A percentile compares a stretch with the other conserved stretches of the same genome.
Evolutionary conservation across 163 green algal species (phyloP).

Genomic region (Chlorella variabilis): DNA sequence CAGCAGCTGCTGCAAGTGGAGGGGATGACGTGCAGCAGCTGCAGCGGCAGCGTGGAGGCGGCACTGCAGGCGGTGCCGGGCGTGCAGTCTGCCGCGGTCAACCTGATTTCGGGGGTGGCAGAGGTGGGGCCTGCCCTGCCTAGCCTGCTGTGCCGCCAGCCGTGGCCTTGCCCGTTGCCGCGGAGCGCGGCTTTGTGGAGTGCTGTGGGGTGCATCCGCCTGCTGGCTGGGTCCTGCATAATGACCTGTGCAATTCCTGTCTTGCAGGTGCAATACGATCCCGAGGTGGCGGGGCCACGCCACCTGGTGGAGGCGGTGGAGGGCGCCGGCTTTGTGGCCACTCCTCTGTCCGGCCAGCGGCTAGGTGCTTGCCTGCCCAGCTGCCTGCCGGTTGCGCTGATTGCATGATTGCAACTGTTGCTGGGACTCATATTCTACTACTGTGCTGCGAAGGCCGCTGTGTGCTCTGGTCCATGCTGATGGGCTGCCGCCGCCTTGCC

Average conservation of each 20-base stretch:
- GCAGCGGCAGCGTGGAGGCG: slow-evolving; percentile 62
- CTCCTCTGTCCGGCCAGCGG: slow-evolving; percentile 29
- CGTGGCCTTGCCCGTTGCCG: too few relatives aligned
- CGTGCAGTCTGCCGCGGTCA: slow-evolving; percentile 53
- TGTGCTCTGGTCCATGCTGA: too few relatives aligned
- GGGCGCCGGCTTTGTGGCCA: slow-evolving; percentile 76
- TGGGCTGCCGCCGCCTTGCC: too few relatives aligned
- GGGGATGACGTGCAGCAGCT: slow-evolving; percentile 70
- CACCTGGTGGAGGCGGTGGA: slow-evolving; percentile 81
- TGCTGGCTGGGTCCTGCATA: neutral
- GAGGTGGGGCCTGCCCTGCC: slow-evolving; percentile 17
- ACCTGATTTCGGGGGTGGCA: slow-evolving; percentile 40
- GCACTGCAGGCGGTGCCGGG: slow-evolving; percentile 58
- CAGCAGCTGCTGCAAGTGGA: slow-evolving; percentile 44
- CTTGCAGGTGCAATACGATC: slow-evolving; percentile 73
- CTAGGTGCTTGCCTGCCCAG: neutral
- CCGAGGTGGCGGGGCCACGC: slow-evolving; percentile 72
- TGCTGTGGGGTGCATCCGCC: neutral
- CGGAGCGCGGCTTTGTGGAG: too few relatives aligned
- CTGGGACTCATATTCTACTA: too few relatives aligned
- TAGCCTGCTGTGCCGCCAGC: too few relatives aligned
- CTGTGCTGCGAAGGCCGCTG: too few relatives aligned
- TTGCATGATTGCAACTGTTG: neutral
- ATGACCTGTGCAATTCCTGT: neutral
- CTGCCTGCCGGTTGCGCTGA: too few relatives aligned